These are phyloP conservation scores for Paraphysoderma sedebokerense DNA, from an alignment of 371 early-diverging fungal genomes.

Conservation along the genomic window DNA sequence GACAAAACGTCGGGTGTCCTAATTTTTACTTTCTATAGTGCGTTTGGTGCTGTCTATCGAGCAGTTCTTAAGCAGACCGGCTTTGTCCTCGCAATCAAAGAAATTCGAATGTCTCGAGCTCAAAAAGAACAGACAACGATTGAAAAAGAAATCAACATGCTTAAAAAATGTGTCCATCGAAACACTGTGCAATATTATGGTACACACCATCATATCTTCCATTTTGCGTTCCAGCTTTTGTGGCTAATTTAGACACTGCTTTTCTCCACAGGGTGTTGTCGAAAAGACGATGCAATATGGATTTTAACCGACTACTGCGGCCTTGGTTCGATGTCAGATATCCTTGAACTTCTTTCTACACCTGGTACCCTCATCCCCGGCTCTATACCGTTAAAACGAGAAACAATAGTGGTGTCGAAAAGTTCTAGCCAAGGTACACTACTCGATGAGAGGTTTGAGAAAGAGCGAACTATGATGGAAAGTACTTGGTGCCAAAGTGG, in stretches of 20 bases:
- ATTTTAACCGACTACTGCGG: slow-evolving; percentile 19
- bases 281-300: slow-evolving; percentile 12
- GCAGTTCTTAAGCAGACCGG: slow-evolving; percentile 11
- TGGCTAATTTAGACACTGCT: background rate
- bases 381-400: background rate
- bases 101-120: slow-evolving; percentile 6
- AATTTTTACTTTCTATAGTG: slow-evolving; percentile 5
- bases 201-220: background rate
- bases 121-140: slow-evolving; percentile 6
- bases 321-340: slow-evolving; percentile 14
- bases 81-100: slow-evolving; percentile 15
- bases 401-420: background rate
- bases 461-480: background rate
- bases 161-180: slow-evolving; percentile 8
- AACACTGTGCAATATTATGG: slow-evolving; percentile 16
- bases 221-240: background rate
- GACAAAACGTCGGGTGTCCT: background rate
- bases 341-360: slow-evolving; percentile 7
- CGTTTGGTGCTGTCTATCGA: slow-evolving; percentile 18
- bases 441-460: background rate
- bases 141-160: slow-evolving; percentile 11
- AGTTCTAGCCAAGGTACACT: background rate
- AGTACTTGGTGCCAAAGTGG: background rate
- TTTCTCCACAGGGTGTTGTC: slow-evolving; percentile 5
- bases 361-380: background rate